Percentiles rank a stretch among this genome's conserved stretches.
Conservation (phyloP, 768 basidiomycete species). For the Hygrophoropsis aurantiaca region DNA sequence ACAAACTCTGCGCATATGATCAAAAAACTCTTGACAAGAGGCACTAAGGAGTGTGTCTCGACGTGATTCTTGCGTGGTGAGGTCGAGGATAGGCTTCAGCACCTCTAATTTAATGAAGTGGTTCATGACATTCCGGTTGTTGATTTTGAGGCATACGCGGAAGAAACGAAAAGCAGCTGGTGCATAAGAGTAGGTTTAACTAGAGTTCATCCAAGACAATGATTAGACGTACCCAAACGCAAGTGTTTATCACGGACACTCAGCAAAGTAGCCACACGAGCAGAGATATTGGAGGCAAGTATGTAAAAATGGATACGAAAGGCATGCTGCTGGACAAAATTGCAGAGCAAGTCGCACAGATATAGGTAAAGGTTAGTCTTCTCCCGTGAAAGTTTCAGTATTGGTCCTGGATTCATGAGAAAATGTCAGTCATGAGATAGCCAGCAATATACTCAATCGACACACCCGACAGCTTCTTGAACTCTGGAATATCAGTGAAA, state of each 20-base stretch:
- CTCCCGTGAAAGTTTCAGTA: conserved; percentile 63
- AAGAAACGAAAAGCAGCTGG: conserved; percentile 92
- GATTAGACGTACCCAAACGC: conserved; percentile 67
- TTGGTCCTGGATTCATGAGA: conserved; percentile 43
- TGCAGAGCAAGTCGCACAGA: conserved; percentile 88
- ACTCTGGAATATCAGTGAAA: conserved; percentile 70
- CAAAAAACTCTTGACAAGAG: conserved; percentile 95
- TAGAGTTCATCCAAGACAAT: not conserved
- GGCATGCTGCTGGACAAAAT: conserved; percentile 83
- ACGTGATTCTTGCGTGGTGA: conserved; percentile 79
- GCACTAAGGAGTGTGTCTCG: conserved; percentile 93
- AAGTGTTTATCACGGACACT: conserved; percentile 88
- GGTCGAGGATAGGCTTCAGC: conserved; percentile 77
- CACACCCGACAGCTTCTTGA: conserved; percentile 48
- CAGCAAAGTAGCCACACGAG: conserved; percentile 74
- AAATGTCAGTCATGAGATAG: conserved; percentile 3
- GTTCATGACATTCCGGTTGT: conserved; percentile 71
- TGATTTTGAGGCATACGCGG: conserved; percentile 78
- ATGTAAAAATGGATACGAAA: conserved; percentile 92
- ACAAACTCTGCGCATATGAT: conserved; percentile 81
- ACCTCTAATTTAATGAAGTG: conserved; percentile 86
- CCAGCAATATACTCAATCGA: not conserved
- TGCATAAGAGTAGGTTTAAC: conserved; percentile 5
- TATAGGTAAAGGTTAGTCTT: conserved; percentile 83
- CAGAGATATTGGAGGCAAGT: conserved; percentile 74